Conservation (phyloP, 257 asterid species). For the Leptodermis oblonga region DNA sequence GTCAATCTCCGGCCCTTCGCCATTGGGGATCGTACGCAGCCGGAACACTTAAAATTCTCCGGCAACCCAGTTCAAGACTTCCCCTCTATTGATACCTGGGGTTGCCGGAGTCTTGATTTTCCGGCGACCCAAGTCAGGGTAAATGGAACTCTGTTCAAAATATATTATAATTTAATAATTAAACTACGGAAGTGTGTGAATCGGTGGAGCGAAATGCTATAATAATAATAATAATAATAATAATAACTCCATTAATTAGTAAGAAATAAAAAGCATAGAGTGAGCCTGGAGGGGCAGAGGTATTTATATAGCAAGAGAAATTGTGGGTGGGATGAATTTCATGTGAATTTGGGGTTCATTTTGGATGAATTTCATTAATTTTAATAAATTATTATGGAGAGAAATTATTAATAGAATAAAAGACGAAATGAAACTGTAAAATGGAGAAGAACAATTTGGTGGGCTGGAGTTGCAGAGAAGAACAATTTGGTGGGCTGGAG, state of each 20-base stretch:
- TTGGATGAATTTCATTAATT: conserved; percentile 49
- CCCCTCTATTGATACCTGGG: background rate
- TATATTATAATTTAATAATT: no score
- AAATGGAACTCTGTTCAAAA: background rate
- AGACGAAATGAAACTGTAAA: conserved; percentile 36
- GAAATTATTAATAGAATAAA: no score
- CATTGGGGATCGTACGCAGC: conserved; percentile 29
- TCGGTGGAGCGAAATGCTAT: background rate
- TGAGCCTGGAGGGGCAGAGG: conserved; percentile 26
- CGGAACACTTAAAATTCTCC: conserved; percentile 12
- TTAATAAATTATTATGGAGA: no score
- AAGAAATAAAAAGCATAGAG: conserved; percentile 13
- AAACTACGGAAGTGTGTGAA: background rate
- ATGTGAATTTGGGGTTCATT: conserved; percentile 69
- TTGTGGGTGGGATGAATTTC: conserved; percentile 31
- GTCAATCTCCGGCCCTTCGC: conserved; percentile 72
- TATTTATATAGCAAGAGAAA: conserved; percentile 45
- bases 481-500: background rate
- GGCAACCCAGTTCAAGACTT: conserved; percentile 21
- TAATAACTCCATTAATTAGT: conserved; percentile 18
- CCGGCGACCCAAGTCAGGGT: conserved; percentile 33
- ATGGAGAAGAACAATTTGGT: no score
- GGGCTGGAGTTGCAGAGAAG: no score
- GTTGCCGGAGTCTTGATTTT: conserved; percentile 33
- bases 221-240: no score